Base-by-base conservation (phyloP, 352 stramenopile species). In the Discostella stelligera region DNA sequence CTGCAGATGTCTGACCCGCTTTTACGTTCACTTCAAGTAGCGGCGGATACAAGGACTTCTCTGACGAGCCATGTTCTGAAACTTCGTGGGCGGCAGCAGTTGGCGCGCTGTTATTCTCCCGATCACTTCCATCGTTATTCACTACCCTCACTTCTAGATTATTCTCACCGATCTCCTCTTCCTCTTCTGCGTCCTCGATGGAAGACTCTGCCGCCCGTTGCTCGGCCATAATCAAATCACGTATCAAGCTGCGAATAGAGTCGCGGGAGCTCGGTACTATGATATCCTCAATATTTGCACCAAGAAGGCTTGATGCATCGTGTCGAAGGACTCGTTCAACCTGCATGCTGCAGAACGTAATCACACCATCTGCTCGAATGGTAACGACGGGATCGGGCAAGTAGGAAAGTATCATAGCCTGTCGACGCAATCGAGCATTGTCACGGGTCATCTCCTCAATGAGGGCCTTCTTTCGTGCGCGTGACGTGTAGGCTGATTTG, bases 401-500 rank as follows among this genome's bases (percentile, higher is more conserved):
- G 13, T 88, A 79, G 3, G 77, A 79, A 8, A 94, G 73, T 77
- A 94, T 94, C 14, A 92, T 52, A 14, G 83, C 85, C 46, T 92
- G 80, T 46, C 80, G 66, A 25, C 80, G 74, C 0, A 94, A 65
- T 20, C 74, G 65, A 21, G 83, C 79, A 79, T 94, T 92, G 0
- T 79, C 82, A 25, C 69, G 60, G 5, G 79, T 87, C 80, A 94
- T 91, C 76, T 90, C 83, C 72, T 90, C 80, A 13, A 94, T 85
- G 13, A 88, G 67, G 13, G 82, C 80, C 71, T 95, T 95, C 64
- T 94, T 94, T 0, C 91, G 82, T 20, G 87, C 87, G 62, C 91
- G 76, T 20, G 87, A 93, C 9, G 87, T 92, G 71, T 77, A 89
- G n/a, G 90, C 91, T 8, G 89, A 94, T 64, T 91, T 94, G 66